These are phyloP conservation scores for Sporisorium scitamineum DNA, from an alignment of 1,284 basidiomycete genomes.

Conservation along the genomic window DNA sequence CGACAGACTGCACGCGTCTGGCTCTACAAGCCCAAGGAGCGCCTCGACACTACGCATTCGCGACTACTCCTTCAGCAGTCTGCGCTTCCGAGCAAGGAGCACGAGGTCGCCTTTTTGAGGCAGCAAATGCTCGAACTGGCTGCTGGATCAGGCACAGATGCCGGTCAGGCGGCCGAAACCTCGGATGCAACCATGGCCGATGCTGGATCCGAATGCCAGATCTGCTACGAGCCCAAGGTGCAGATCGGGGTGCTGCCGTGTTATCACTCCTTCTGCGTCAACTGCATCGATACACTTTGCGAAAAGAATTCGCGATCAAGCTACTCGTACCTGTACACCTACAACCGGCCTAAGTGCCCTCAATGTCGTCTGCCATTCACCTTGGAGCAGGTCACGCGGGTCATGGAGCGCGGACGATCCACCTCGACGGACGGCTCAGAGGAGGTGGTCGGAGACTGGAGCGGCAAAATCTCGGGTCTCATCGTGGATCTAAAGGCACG, in stretches of 20 bases:
- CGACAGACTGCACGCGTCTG: slow-evolving; percentile 39
- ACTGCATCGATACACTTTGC: slow-evolving; percentile 45
- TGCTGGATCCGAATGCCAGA: slow-evolving; percentile 30
- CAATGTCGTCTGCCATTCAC: slow-evolving; percentile 38
- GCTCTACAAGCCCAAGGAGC: slow-evolving; percentile 51
- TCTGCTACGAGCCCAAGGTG: slow-evolving; percentile 45
- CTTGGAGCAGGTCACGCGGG: slow-evolving; percentile 31
- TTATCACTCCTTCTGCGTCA: slow-evolving; percentile 54
- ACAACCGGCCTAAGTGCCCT: slow-evolving; percentile 21
- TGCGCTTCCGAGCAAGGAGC: slow-evolving; percentile 33
- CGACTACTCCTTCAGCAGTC: slow-evolving; percentile 10
- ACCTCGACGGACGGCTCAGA: slow-evolving; percentile 12
- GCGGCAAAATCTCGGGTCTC: slow-evolving; percentile 57
- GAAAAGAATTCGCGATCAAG: slow-evolving; percentile 10
- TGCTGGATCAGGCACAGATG: slow-evolving; percentile 82
- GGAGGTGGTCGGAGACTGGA: slow-evolving; percentile 44
- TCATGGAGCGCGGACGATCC: slow-evolving; percentile 38
- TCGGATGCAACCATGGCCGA: slow-evolving; percentile 72
- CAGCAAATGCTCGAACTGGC: slow-evolving; percentile 26
- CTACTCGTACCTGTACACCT: neutral
- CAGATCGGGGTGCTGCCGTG: slow-evolving; percentile 52
- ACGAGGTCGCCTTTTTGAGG: slow-evolving; percentile 44
- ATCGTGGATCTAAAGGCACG: slow-evolving; percentile 39
- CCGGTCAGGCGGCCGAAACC: slow-evolving; percentile 82
- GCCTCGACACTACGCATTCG: slow-evolving; percentile 28